Evolutionary conservation across 208 protist species (phyloP), one percentile per base, ranked within the genome.

Genomic region (Trypanosoma boissoni): DNA sequence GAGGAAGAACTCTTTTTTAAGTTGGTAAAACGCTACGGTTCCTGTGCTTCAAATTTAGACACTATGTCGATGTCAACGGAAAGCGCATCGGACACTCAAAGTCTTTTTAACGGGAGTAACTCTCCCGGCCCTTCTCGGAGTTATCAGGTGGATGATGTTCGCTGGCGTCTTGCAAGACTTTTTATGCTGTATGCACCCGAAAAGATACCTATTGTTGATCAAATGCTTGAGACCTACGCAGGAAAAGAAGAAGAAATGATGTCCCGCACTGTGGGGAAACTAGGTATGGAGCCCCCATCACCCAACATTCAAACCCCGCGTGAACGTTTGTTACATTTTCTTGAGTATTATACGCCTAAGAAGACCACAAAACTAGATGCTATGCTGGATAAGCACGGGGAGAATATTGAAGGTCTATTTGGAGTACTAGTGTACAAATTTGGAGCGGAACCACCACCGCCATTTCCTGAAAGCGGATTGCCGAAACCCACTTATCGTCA

Each of bases 11-110:
- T 79, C 16, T 74, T 86, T 31, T 48, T 70, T 51, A 48, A 71
- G 26, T 67, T 89, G 9, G 78, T 81, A 7, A 42, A 79, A 28
- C 73, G 70, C 46, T 84, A 84, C 56, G 82, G 82, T 4, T 58
- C 78, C 10, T 71, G 86, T 60, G 76, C 82, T 18, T 3, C 68
- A 39, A 49, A 54, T 39, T 12, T 9, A n/a, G 8, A 14, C 18
- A 39, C 36, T 68, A 45, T 2, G 29, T 2, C 26, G 7, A 18
- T 1, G 42, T 21, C 8, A 23, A 9, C 28, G 16, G 29, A 61
- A 5, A 31, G 18, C 14, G 20, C 23, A 3, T 39, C 29, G 3
- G 44, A 61, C 29, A 26, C 56, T 20, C 43, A 31, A 28, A 52
- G 43, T 48, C 34, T 20, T 8, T n/a, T 36, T 3, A 50, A 26